A percentile compares a stretch with the other conserved stretches of the same genome.
phyloP scores from a whole-genome alignment of 768 basidiomycete genomes.

The Lyophyllum shimeji region DNA sequence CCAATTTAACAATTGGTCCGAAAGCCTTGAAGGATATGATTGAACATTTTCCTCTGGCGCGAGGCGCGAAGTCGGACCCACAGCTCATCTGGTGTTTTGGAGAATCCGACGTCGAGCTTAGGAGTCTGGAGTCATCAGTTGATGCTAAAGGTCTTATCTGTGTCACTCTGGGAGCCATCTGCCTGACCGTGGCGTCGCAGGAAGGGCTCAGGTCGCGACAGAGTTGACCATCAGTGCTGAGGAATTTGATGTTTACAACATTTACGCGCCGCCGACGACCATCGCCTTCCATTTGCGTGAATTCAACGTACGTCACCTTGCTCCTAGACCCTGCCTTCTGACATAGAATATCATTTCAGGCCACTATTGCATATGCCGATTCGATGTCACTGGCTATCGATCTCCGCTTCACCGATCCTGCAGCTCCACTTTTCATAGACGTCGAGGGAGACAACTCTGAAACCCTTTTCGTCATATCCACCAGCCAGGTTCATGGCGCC shows the following conservation, averaged over 20 bases:
- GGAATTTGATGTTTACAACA: slow-evolving; percentile 79
- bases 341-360: slow-evolving; percentile 42
- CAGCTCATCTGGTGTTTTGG: slow-evolving; percentile 82
- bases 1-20: slow-evolving; percentile 70
- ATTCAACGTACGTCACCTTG: slow-evolving; percentile 59
- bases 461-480: slow-evolving; percentile 76
- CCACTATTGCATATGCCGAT: slow-evolving; percentile 79
- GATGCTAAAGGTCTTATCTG: slow-evolving; percentile 57
- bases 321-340: background rate
- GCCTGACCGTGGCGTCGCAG: slow-evolving; percentile 30
- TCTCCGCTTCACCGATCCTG: slow-evolving; percentile 74
- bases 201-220: slow-evolving; percentile 64
- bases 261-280: slow-evolving; percentile 59
- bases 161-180: background rate
- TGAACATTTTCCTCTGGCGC: slow-evolving; percentile 74
- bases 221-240: slow-evolving; percentile 75
- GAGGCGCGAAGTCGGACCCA: slow-evolving; percentile 66
- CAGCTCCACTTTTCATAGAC: slow-evolving; percentile 74
- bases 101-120: slow-evolving; percentile 64
- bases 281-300: slow-evolving; percentile 82
- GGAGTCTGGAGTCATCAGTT: slow-evolving; percentile 63
- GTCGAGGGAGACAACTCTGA: slow-evolving; percentile 68
- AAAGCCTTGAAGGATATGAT: slow-evolving; percentile 73
- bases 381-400: slow-evolving; percentile 63
- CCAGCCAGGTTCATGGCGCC: slow-evolving; percentile 56